Evolutionary conservation across 108 stramenopile genomes (phyloP).

Genomic region (Craspedostauros australis): DNA sequence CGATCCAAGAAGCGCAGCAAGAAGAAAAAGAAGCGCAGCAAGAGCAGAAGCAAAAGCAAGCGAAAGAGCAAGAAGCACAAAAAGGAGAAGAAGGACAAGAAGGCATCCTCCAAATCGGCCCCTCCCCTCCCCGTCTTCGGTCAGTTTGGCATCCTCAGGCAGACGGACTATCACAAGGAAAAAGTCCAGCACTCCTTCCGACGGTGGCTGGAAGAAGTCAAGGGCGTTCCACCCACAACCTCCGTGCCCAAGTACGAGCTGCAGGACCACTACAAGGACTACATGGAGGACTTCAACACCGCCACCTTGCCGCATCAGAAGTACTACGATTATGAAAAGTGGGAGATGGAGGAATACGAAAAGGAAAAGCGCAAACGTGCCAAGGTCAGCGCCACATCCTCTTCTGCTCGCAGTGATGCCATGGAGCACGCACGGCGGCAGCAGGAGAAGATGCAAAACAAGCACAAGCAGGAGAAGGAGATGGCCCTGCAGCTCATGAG

Average conservation of each 20-base stretch:
- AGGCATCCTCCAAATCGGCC: slow-evolving; percentile 4
- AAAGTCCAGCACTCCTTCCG: slow-evolving; percentile 76
- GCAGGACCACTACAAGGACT: slow-evolving; percentile 83
- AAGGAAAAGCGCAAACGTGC: slow-evolving; percentile 36
- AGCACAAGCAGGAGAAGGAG: slow-evolving; percentile 42
- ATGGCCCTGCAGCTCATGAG: slow-evolving; percentile 47
- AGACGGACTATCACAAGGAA: slow-evolving; percentile 63
- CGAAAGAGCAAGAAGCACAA: slow-evolving; percentile 24
- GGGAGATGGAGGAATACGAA: slow-evolving; percentile 93
- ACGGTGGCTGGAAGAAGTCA: slow-evolving; percentile 87
- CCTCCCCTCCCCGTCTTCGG: slow-evolving; percentile 61
- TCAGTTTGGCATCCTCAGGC: slow-evolving; percentile 81
- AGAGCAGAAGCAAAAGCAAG: slow-evolving; percentile 23
- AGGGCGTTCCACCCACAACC: slow-evolving; percentile 60
- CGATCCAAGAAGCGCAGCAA: slow-evolving; percentile 19
- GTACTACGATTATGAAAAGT: slow-evolving; percentile 93
- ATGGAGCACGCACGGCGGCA: slow-evolving; percentile 32
- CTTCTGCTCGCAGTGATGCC: slow-evolving; percentile 15
- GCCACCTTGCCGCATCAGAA: slow-evolving; percentile 89
- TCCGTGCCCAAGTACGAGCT: slow-evolving; percentile 80
- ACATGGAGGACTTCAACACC: slow-evolving; percentile 95
- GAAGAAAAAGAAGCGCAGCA: slow-evolving; percentile 10
- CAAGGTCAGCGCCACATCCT: slow-evolving; percentile 9
- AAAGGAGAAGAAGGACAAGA: slow-evolving; percentile 29
- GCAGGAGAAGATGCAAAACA: slow-evolving; percentile 40